Evolutionary conservation across 2,329 filamentous ascomycete genomes (phyloP), one percentile per base, ranked within the genome.

Genomic region (Aureobasidium sp.): DNA sequence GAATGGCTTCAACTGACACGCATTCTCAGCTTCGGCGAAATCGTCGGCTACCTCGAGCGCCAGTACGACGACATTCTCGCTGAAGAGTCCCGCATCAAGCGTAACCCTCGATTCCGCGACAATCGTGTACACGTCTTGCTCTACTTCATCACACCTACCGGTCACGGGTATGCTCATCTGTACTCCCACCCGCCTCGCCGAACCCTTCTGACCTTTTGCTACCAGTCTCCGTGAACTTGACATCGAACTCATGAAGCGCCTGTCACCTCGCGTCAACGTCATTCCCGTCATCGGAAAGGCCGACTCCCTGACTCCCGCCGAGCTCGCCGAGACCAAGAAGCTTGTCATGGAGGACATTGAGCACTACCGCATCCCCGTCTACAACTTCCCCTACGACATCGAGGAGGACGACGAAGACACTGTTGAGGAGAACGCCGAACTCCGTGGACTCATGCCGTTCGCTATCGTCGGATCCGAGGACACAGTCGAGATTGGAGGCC

Each of bases 311-410:
- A 99, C 94, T 61, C 94, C 94, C 42, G 88, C 90, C 68, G 94
- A 99, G 81, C 84, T 99, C 66, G 94, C 94, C 68, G 94, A 99
- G 79, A 97, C 93, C 68, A 99, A 99, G 86, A 99, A 97, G 84
- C 85, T 99, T 65, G 92, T 99, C 73, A 99, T 99, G 94, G 94
- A 99, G 82, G 94, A 99, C 75, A 99, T 99, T 70, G 94, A 99
- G 80, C 94, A 99, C 79, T 99, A 99, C 82, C 89, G 94, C 74
- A 99, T 99, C 70, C 94, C 94, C 50, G 93, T 99, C 67, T 99
- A 99, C 85, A 99, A 99, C 85, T 99, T 99, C 83, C 94, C 94
- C 54, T 99, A 99, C 81, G 94, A 99, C 70, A 96, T 99, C 64
- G 94, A 99, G 78, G 94, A 99, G 81, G 94, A 99, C 70, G 94